Evolutionary conservation across 1,139 yeast species (phyloP).

Genomic region (Candida gigantensis): DNA sequence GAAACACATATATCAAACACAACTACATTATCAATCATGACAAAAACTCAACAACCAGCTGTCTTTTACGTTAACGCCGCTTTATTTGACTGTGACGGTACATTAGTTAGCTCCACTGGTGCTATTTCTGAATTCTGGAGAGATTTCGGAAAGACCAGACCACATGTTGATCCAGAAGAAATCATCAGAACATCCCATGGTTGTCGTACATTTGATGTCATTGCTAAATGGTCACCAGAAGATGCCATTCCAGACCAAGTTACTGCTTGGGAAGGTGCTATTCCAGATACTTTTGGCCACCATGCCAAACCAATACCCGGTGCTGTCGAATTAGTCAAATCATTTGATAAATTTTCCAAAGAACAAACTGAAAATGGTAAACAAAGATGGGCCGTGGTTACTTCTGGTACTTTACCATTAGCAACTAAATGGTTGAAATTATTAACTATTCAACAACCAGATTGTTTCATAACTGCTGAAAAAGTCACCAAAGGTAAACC

Average conservation of each 20-base stretch:
- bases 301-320: slow-evolving; percentile 76
- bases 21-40: slow-evolving; percentile 20
- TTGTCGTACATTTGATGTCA: slow-evolving; percentile 77
- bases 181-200: slow-evolving; percentile 80
- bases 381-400: slow-evolving; percentile 79
- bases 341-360: slow-evolving; percentile 46
- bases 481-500: slow-evolving; percentile 79
- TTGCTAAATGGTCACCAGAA: slow-evolving; percentile 73
- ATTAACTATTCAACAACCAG: slow-evolving; percentile 63
- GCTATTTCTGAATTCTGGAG: slow-evolving; percentile 84
- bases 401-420: slow-evolving; percentile 76
- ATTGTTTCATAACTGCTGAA: slow-evolving; percentile 78
- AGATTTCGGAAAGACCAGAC: slow-evolving; percentile 67
- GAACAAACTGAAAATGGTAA: slow-evolving; percentile 42
- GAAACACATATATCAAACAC: background rate
- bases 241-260: slow-evolving; percentile 68
- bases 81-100: slow-evolving; percentile 84
- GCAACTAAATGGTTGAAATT: slow-evolving; percentile 79
- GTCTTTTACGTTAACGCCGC: slow-evolving; percentile 49
- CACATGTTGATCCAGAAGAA: slow-evolving; percentile 68
- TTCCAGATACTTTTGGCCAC: slow-evolving; percentile 72
- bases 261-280: slow-evolving; percentile 66
- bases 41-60: slow-evolving; percentile 43
- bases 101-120: slow-evolving; percentile 77
- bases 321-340: slow-evolving; percentile 61